Evolutionary conservation across 352 stramenopile species (phyloP).

Genomic region (Achlya hypogyna): DNA sequence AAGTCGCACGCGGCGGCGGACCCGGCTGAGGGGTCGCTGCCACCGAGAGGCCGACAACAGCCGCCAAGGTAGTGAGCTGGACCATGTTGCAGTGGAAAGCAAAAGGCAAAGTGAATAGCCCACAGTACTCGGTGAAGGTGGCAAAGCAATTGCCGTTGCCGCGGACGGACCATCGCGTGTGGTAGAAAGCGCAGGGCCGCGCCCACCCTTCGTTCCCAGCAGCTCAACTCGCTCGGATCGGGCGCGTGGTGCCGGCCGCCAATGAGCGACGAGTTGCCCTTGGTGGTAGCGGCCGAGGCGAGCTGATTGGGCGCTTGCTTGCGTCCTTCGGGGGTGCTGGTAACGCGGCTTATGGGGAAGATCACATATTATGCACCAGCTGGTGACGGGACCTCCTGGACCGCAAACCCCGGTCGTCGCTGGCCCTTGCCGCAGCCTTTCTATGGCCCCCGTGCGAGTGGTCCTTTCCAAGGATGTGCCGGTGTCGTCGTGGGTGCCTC

Average conservation of each 20-base stretch:
- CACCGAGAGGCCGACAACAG: neutral
- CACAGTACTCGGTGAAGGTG: neutral
- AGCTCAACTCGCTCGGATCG: no score
- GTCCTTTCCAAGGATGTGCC: no score
- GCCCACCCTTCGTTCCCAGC: no score
- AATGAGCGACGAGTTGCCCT: neutral
- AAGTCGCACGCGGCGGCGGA: neutral
- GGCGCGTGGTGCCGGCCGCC: neutral
- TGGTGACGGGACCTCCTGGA: neutral
- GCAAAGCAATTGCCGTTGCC: neutral
- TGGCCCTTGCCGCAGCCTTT: no score
- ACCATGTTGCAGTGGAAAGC: neutral
- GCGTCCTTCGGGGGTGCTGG: neutral
- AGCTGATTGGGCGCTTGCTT: neutral
- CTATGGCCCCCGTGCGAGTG: no score
- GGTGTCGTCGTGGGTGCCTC: no score
- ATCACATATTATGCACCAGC: neutral
- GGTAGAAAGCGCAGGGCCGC: neutral
- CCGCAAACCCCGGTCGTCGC: no score
- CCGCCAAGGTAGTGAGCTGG: neutral
- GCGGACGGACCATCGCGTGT: neutral
- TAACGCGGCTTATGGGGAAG: neutral
- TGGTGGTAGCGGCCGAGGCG: no score
- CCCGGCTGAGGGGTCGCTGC: neutral
- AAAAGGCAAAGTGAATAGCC: constrained; percentile 9